Percentiles rank a stretch among this genome's conserved stretches.
These are phyloP conservation scores for Modicella reniformis DNA, from an alignment of 371 early-diverging fungal species.

Conservation along the genomic window DNA sequence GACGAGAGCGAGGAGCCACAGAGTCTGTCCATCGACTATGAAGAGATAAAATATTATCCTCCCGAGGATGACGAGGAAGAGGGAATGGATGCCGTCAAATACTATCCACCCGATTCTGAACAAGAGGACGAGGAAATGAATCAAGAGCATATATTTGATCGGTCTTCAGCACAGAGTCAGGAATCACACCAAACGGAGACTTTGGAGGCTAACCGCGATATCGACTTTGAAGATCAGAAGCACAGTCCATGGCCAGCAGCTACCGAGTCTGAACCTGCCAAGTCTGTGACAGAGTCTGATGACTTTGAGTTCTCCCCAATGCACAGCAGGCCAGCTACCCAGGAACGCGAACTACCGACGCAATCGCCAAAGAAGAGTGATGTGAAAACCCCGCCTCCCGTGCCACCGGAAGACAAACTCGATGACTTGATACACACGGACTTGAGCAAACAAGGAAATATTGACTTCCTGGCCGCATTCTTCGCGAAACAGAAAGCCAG, in stretches of 20 bases:
- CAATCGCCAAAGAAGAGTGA: slow-evolving; percentile 11
- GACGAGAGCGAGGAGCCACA: slow-evolving; percentile 1
- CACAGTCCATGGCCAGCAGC: slow-evolving; percentile 24
- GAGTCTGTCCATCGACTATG: slow-evolving; percentile 11
- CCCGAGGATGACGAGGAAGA: slow-evolving; percentile 30
- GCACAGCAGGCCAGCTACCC: slow-evolving; percentile 22
- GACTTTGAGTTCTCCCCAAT: slow-evolving; percentile 39
- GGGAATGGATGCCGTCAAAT: slow-evolving; percentile 37
- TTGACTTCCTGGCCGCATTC: slow-evolving; percentile 31
- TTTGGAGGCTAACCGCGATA: not conserved
- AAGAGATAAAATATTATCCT: slow-evolving; percentile 8
- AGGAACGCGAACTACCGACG: not conserved
- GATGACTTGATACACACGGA: not conserved
- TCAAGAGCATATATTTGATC: not conserved
- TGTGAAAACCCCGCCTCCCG: slow-evolving; percentile 24
- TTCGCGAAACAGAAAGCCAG: slow-evolving; percentile 20
- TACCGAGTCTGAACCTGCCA: not conserved
- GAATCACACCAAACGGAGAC: not conserved
- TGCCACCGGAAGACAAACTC: slow-evolving; percentile 13
- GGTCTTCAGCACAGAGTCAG: not conserved
- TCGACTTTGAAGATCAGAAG: slow-evolving; percentile 1
- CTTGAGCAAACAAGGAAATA: slow-evolving; percentile 5
- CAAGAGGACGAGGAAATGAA: not conserved
- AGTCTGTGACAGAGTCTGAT: slow-evolving; percentile 2
- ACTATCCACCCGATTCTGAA: slow-evolving; percentile 32